phyloP scores from a whole-genome alignment of 768 basidiomycete species.

The Hygrocybe coccinea region DNA sequence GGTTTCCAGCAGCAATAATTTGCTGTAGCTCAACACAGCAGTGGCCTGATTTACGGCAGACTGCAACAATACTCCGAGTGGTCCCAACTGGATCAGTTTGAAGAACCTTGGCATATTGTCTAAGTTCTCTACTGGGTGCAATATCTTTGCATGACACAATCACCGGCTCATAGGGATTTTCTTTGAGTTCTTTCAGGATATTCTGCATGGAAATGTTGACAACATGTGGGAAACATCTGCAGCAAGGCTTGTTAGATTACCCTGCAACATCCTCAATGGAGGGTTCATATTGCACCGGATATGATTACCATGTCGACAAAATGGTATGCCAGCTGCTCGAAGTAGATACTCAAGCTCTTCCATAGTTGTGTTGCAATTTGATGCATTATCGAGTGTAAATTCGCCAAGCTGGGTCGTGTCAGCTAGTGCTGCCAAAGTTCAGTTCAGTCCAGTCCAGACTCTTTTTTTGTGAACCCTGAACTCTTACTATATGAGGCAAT shows the following conservation, averaged over 20 bases:
- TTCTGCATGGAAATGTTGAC: conserved; percentile 25
- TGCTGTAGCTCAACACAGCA: conserved; percentile 23
- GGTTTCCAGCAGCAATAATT: conserved; percentile 25
- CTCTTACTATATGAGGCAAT: no score
- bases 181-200: conserved; percentile 13
- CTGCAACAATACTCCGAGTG: conserved; percentile 23
- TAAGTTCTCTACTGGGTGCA: conserved; percentile 1
- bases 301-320: conserved; percentile 20
- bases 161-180: conserved; percentile 7
- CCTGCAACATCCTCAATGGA: no score
- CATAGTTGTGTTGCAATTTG: conserved; percentile 33
- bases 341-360: conserved; percentile 17
- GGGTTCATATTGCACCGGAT: no score
- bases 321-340: conserved; percentile 4
- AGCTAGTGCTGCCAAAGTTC: no score
- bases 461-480: no score
- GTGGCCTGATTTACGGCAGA: conserved; percentile 30
- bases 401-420: conserved; percentile 19
- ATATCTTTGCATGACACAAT: conserved; percentile 4
- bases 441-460: no score
- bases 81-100: conserved; percentile 22
- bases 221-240: conserved; percentile 27
- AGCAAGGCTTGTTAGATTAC: no score
- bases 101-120: conserved; percentile 20
- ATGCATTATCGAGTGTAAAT: conserved; percentile 36